Evolutionary conservation across 139 green algal species (phyloP).

Genomic region (Chloropicon primus): DNA sequence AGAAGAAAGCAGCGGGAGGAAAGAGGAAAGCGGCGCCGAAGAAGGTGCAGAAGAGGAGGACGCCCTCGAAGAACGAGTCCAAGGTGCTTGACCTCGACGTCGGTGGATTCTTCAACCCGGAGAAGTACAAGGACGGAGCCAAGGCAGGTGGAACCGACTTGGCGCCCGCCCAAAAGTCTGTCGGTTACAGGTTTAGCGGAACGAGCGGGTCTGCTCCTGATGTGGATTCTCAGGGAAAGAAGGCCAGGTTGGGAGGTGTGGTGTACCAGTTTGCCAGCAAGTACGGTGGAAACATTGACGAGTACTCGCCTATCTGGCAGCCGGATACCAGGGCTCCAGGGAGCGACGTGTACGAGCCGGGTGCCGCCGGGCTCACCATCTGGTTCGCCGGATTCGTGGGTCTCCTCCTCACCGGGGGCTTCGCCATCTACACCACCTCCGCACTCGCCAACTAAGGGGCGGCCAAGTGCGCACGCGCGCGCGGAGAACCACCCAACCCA

Average conservation of each 20-base stretch:
- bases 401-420: slow-evolving; percentile 9
- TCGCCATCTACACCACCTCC: slow-evolving; percentile 16
- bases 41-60: too few species aligned
- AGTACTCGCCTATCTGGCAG: slow-evolving; percentile 17
- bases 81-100: not conserved
- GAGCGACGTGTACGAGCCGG: slow-evolving; percentile 15
- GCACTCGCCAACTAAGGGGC: slow-evolving; percentile 1
- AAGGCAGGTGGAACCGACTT: not conserved
- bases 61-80: not conserved
- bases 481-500: too few species aligned
- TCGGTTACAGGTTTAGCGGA: not conserved
- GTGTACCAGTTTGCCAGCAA: not conserved
- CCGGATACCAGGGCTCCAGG: slow-evolving; percentile 7
- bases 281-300: slow-evolving; percentile 14
- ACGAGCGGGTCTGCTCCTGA: not conserved
- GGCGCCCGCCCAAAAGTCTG: not conserved
- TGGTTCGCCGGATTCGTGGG: not conserved
- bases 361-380: slow-evolving; percentile 3
- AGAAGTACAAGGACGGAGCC: not conserved
- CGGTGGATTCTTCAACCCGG: not conserved
- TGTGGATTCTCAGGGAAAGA: not conserved
- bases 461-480: too few species aligned
- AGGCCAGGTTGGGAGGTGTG: not conserved
- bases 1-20: not conserved
- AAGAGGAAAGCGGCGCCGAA: not conserved